A percentile compares a stretch with the other conserved stretches of the same genome.
phyloP scores from a whole-genome alignment of 495 filamentous ascomycete species.

The Astrothelium macrocarpum region DNA sequence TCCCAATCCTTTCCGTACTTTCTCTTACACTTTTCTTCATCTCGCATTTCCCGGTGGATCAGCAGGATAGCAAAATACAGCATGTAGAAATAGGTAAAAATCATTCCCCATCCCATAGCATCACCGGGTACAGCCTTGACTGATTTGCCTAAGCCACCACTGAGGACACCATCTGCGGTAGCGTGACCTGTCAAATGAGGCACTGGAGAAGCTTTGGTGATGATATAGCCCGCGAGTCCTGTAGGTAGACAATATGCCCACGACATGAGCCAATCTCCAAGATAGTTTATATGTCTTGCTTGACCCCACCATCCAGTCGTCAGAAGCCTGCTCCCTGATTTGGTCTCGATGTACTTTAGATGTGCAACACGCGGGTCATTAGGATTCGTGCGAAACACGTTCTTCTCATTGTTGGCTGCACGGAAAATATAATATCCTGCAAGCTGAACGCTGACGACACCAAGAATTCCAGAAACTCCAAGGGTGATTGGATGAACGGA shows the following conservation, averaged over 20 bases:
- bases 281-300: slow-evolving; percentile 90
- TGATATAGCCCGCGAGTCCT: slow-evolving; percentile 67
- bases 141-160: slow-evolving; percentile 38
- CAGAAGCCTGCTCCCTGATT: slow-evolving; percentile 68
- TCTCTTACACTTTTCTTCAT: slow-evolving; percentile 81
- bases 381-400: slow-evolving; percentile 81
- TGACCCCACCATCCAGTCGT: slow-evolving; percentile 91
- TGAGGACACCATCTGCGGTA: slow-evolving; percentile 40
- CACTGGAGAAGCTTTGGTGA: slow-evolving; percentile 33
- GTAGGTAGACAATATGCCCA: slow-evolving; percentile 92
- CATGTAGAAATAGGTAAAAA: slow-evolving; percentile 92
- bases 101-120: slow-evolving; percentile 64
- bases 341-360: slow-evolving; percentile 81
- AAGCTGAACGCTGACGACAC: slow-evolving; percentile 54
- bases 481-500: slow-evolving; percentile 71
- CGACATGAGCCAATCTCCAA: slow-evolving; percentile 92
- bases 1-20: slow-evolving; percentile 97
- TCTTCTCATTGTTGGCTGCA: slow-evolving; percentile 85
- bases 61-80: slow-evolving; percentile 85
- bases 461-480: slow-evolving; percentile 50
- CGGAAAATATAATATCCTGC: slow-evolving; percentile 85
- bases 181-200: slow-evolving; percentile 29
- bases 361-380: slow-evolving; percentile 69
- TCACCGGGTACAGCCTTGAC: slow-evolving; percentile 49
- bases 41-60: slow-evolving; percentile 80